A percentile compares a stretch with the other conserved stretches of the same genome.
These are phyloP conservation scores for Dendrobium catenatum DNA, from an alignment of 106 monocot species.

Conservation along the genomic window DNA sequence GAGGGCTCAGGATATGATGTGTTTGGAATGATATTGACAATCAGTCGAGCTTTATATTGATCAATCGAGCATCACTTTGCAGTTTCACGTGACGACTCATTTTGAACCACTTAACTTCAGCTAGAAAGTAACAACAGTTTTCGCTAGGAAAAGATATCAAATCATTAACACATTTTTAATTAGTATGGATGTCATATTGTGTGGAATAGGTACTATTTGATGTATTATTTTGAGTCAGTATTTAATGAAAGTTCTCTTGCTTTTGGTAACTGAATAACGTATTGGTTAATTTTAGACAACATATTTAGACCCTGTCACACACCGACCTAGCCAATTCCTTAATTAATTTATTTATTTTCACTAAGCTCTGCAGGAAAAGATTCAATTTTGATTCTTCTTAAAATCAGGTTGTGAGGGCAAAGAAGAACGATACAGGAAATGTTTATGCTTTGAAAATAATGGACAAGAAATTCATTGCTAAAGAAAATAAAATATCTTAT, in stretches of 20 bases:
- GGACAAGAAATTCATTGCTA: slow-evolving; percentile 99
- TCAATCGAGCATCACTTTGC: not conserved
- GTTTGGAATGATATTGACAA: too few species aligned
- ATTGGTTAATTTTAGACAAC: not conserved
- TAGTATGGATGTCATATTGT: not conserved
- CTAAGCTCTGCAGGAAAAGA: not conserved
- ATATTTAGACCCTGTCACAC: not conserved
- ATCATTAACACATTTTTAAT: not conserved
- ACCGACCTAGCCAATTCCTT: not conserved
- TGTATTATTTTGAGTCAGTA: not conserved
- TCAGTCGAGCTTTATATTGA: too few species aligned
- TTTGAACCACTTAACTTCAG: not conserved
- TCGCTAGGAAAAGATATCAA: not conserved
- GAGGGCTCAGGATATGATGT: too few species aligned
- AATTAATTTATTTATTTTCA: not conserved
- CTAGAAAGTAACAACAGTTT: not conserved
- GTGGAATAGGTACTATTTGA: not conserved
- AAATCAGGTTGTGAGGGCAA: slow-evolving; percentile 83
- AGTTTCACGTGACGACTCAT: not conserved
- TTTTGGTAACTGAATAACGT: slow-evolving; percentile 1
- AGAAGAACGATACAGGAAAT: slow-evolving; percentile 85
- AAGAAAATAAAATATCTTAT: slow-evolving; percentile 91
- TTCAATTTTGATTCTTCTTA: not conserved
- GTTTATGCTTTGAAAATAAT: slow-evolving; percentile 97
- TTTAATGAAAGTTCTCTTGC: not conserved